Conservation (phyloP, 495 filamentous ascomycete genomes). For the Tuber borchii region DNA sequence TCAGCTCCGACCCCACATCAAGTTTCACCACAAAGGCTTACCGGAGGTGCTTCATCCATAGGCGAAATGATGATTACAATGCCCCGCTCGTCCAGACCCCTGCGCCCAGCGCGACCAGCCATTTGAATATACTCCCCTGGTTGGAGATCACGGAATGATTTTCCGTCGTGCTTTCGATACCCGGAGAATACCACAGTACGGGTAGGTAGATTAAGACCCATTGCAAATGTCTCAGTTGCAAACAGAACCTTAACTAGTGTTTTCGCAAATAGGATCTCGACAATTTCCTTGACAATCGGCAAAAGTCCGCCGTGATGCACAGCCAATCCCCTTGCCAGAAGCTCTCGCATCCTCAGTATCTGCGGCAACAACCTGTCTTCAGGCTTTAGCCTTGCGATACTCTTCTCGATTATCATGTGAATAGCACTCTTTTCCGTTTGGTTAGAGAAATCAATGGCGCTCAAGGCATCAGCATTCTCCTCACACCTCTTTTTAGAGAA, state of each 20-base stretch:
- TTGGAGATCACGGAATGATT: constrained; percentile 78
- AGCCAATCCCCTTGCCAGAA: constrained; percentile 81
- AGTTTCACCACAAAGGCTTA: constrained; percentile 30
- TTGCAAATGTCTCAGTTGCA: constrained; percentile 96
- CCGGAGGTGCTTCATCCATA: constrained; percentile 80
- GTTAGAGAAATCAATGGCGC: constrained; percentile 88
- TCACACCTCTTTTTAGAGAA: constrained; percentile 97
- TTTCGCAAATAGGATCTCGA: constrained; percentile 92
- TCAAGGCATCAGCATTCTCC: constrained; percentile 90
- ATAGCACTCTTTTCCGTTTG: constrained; percentile 89
- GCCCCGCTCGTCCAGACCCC: constrained; percentile 85
- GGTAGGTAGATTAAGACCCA: constrained; percentile 94
- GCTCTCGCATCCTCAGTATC: constrained; percentile 76
- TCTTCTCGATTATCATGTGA: constrained; percentile 97
- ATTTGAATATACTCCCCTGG: constrained; percentile 98
- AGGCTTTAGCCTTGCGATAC: constrained; percentile 81
- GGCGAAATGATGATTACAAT: constrained; percentile 87
- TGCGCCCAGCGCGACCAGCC: constrained; percentile 88
- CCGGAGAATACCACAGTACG: constrained; percentile 96
- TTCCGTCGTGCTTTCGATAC: constrained; percentile 91
- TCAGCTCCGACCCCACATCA: background rate
- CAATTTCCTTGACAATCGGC: constrained; percentile 95
- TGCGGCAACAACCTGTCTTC: constrained; percentile 86
- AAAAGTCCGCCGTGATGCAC: constrained; percentile 94
- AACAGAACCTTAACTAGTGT: constrained; percentile 94